phyloP scores from a whole-genome alignment of 1,284 basidiomycete genomes.

The Apiotrichum siamense region DNA sequence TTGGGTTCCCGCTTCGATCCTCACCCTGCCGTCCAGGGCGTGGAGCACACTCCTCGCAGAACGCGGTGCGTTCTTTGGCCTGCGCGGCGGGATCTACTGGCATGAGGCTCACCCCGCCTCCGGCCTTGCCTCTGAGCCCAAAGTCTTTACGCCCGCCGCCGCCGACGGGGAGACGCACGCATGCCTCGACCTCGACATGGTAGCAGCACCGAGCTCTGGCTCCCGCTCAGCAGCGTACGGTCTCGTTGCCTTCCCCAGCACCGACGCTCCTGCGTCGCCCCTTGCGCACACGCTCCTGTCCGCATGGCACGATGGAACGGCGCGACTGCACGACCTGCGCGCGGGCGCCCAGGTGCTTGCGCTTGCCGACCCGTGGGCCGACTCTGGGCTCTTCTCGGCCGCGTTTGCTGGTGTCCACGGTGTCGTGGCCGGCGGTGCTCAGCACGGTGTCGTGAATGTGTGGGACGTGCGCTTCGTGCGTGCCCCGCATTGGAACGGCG shows the following conservation, averaged over 20 bases:
- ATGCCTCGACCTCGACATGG: too few species aligned
- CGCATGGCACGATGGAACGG: constrained; percentile 45
- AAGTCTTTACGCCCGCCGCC: background rate
- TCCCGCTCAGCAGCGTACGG: constrained; percentile 11
- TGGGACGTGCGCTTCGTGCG: constrained; percentile 31
- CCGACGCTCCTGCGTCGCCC: background rate
- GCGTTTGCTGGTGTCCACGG: constrained; percentile 32
- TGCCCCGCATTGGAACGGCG: background rate
- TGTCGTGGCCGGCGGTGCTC: constrained; percentile 37
- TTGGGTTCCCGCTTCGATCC: constrained; percentile 25
- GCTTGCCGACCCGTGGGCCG: constrained; percentile 39
- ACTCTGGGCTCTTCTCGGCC: constrained; percentile 41
- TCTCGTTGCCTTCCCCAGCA: background rate
- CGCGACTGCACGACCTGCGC: constrained; percentile 44
- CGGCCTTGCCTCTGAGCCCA: background rate
- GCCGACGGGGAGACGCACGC: too few species aligned
- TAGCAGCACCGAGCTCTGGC: too few species aligned
- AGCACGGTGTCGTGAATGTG: constrained; percentile 41
- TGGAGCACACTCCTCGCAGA: constrained; percentile 33
- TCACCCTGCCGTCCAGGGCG: constrained; percentile 22
- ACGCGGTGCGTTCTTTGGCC: constrained; percentile 4
- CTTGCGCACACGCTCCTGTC: constrained; percentile 21
- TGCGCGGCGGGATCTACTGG: constrained; percentile 7
- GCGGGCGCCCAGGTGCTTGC: constrained; percentile 18
- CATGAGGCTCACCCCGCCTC: background rate